Evolutionary conservation across 2,329 filamentous ascomycete genomes (phyloP).

Genomic region (Diaporthe ilicicola): DNA sequence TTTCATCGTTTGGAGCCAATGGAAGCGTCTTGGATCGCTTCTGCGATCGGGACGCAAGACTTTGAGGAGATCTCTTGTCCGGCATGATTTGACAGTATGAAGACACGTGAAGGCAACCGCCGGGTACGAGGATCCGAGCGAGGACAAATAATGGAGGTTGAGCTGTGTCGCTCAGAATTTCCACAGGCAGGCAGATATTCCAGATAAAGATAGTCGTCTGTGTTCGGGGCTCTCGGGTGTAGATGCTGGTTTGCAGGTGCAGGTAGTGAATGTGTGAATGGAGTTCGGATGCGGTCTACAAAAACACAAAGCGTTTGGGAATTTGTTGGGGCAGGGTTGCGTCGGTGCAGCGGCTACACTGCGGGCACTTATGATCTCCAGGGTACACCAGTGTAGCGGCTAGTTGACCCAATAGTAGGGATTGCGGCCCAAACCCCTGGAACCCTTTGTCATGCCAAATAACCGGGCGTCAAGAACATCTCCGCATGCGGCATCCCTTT

Average conservation of each 20-base stretch:
- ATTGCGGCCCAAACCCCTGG: too few species aligned
- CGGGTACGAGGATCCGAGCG: too few species aligned
- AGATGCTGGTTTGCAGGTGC: too few species aligned
- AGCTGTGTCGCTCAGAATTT: neutral
- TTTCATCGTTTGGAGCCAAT: neutral
- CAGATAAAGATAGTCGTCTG: too few species aligned
- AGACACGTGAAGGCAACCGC: neutral
- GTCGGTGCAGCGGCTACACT: neutral
- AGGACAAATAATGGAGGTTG: neutral
- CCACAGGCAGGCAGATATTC: neutral
- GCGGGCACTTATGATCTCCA: neutral
- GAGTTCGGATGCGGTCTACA: too few species aligned
- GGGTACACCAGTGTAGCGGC: neutral
- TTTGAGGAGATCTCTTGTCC: conserved; percentile 11
- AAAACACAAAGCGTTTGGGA: too few species aligned
- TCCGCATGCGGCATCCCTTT: too few species aligned
- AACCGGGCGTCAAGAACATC: too few species aligned
- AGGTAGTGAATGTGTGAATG: too few species aligned
- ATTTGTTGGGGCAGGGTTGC: neutral
- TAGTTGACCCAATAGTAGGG: neutral
- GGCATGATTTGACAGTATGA: neutral
- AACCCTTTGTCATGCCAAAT: too few species aligned
- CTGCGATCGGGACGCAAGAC: neutral
- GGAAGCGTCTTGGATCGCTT: neutral
- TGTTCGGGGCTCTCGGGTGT: too few species aligned